A percentile compares a stretch with the other conserved stretches of the same genome.
Evolutionary conservation across 2,329 filamentous ascomycete species (phyloP).

Genomic region (Emmonsia crescens): DNA sequence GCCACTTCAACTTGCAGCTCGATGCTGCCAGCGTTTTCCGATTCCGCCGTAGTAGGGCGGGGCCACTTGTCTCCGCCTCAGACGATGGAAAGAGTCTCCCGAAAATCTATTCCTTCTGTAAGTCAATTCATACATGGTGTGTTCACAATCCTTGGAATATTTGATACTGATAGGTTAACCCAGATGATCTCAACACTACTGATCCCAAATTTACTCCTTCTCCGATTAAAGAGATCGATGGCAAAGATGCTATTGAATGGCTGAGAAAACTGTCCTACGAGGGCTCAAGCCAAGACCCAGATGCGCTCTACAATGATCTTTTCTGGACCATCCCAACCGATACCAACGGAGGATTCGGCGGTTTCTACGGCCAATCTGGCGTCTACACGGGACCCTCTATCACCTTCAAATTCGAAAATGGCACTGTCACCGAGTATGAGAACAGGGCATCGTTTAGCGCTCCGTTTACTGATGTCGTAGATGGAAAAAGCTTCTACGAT

Average conservation of each 20-base stretch:
- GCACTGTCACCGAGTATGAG: constrained; percentile 17
- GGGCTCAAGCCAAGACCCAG: constrained; percentile 18
- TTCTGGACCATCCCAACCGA: constrained; percentile 17
- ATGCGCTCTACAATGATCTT: constrained; percentile 24
- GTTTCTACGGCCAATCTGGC: constrained; percentile 7
- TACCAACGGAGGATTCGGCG: constrained; percentile 3
- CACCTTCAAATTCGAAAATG: constrained; percentile 23
- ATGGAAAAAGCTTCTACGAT: constrained; percentile 31
- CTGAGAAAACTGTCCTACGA: constrained; percentile 16
- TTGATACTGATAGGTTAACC: constrained; percentile 3
- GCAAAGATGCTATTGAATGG: constrained; percentile 19
- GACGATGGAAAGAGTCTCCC: constrained; percentile 49
- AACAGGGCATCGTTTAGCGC: constrained; percentile 17
- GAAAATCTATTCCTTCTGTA: constrained; percentile 38
- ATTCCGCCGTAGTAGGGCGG: constrained; percentile 44
- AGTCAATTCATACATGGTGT: not conserved
- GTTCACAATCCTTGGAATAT: not conserved
- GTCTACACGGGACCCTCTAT: constrained; percentile 20
- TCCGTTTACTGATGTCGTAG: constrained; percentile 27
- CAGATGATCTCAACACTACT: constrained; percentile 12
- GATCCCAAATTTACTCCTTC: constrained; percentile 15
- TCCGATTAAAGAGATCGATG: constrained; percentile 22
- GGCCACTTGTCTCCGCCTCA: constrained; percentile 50
- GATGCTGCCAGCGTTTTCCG: constrained; percentile 29
- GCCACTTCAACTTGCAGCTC: constrained; percentile 36